Evolutionary conservation across 1,139 yeast species (phyloP), one percentile per base, ranked within the genome.

Genomic region (Kodamaea anthophila): DNA sequence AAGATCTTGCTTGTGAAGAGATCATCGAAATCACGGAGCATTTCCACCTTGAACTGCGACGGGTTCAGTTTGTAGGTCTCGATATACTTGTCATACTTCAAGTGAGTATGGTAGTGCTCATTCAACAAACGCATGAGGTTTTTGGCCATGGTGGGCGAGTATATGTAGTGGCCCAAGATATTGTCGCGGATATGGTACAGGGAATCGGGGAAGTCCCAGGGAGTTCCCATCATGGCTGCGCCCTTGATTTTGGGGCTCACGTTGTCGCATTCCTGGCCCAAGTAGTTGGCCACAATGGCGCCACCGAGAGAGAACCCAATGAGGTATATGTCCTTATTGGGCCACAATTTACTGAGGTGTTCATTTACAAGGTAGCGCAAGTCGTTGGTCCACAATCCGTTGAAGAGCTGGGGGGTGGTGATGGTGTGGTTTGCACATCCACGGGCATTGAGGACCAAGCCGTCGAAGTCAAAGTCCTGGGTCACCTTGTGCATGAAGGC

Each of bases 181-280:
- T 65, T 55, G 23, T 58, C 62, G 19, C 62, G 50, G 23, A 74
- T 55, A 18, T 59, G 63, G 30, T 59, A 44, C n/a, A 69, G 58
- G 10, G 74, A 62, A 32, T 70, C 71, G 15, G 64, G 58, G 57
- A 88, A 60, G 51, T 86, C 94, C 95, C 96, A 88, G 9, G 96
- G 95, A 39, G 78, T 72, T 6, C 86, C 84, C 47, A 74, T 49
- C 7, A 68, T 60, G 10, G 70, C 61, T 1, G 74, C 72, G 8
- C 69, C 72, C 38, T 63, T 66, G 31, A 74, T 63, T 34, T 64
- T 59, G 4, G 52, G 35, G 38, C 53, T 48, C 13, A 45, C 44
- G 3, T 30, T 35, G 2, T 60, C 70, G 13, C 74, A 79, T 43
- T 80, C 81, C 46, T 76, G 79, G 20, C 94, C 95, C 23, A 88